Evolutionary conservation across 2,329 filamentous ascomycete species (phyloP).

Genomic region (Monilinia polystroma): DNA sequence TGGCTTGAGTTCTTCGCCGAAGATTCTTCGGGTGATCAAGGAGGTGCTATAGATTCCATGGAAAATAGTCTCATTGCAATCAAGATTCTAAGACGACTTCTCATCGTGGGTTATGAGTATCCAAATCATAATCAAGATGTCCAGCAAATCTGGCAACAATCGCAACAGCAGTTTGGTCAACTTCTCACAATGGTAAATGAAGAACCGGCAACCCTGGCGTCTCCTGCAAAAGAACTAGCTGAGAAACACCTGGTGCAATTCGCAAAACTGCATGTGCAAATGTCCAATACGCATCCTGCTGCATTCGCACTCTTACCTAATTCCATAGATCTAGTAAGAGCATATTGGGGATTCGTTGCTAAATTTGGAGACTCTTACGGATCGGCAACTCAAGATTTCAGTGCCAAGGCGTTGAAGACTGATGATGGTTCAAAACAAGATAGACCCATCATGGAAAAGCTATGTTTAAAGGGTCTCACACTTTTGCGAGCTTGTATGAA

Average conservation of each 20-base stretch:
- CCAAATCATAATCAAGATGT: conserved; percentile 78
- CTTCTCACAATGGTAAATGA: conserved; percentile 65
- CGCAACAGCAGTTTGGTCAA: conserved; percentile 73
- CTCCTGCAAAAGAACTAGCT: conserved; percentile 59
- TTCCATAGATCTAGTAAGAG: conserved; percentile 71
- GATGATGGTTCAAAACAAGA: conserved; percentile 51
- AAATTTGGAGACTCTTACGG: conserved; percentile 74
- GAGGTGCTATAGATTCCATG: conserved; percentile 61
- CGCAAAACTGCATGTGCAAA: conserved; percentile 85
- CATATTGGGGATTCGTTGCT: conserved; percentile 82
- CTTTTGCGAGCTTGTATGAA: conserved; percentile 79
- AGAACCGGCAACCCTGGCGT: conserved; percentile 52
- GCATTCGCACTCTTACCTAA: conserved; percentile 82
- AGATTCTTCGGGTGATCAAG: conserved; percentile 55
- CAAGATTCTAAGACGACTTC: conserved; percentile 74
- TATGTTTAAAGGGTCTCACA: conserved; percentile 80
- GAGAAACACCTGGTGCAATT: conserved; percentile 88
- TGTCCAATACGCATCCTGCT: conserved; percentile 75
- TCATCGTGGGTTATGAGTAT: conserved; percentile 79
- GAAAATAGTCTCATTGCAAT: conserved; percentile 75
- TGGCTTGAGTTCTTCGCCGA: conserved; percentile 65
- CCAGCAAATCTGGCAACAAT: conserved; percentile 75
- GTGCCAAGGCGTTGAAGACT: conserved; percentile 47
- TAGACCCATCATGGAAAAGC: conserved; percentile 69
- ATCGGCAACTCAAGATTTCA: conserved; percentile 42